These are phyloP conservation scores for Microdochium paspali DNA, from an alignment of 2,329 filamentous ascomycete genomes.

Conservation along the genomic window DNA sequence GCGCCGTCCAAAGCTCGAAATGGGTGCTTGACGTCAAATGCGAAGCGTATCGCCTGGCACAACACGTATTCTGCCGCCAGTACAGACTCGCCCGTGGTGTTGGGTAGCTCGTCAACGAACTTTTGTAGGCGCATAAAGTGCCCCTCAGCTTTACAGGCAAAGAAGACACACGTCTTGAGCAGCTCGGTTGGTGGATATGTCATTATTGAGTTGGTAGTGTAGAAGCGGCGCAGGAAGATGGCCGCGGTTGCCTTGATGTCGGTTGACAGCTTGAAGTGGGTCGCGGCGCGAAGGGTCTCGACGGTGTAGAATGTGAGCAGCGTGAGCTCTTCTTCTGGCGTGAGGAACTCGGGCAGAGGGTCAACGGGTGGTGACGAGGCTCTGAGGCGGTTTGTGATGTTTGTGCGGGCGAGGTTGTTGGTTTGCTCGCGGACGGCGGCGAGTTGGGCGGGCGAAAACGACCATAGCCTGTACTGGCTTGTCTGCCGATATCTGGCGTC, in stretches of 20 bases:
- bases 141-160: constrained; percentile 88
- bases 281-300: constrained; percentile 46
- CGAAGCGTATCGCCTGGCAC: constrained; percentile 85
- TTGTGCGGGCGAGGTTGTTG: constrained; percentile 61
- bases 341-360: constrained; percentile 66
- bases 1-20: constrained; percentile 81
- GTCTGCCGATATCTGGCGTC: constrained; percentile 86
- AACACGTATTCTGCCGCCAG: constrained; percentile 88
- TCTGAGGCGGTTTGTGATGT: constrained; percentile 49
- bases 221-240: constrained; percentile 88
- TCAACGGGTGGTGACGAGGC: constrained; percentile 38
- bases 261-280: constrained; percentile 40
- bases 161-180: constrained; percentile 82
- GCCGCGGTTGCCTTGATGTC: constrained; percentile 65
- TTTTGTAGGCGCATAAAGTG: constrained; percentile 56
- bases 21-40: constrained; percentile 86
- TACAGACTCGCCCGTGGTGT: constrained; percentile 69
- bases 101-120: constrained; percentile 62
- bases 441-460: constrained; percentile 69
- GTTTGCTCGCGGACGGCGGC: constrained; percentile 65
- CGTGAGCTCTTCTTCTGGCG: constrained; percentile 70
- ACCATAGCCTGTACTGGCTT: constrained; percentile 88
- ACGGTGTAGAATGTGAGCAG: constrained; percentile 71
- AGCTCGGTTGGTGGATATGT: constrained; percentile 89
- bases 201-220: constrained; percentile 91